These are phyloP conservation scores for Rutstroemia sp. DNA, from an alignment of 2,329 filamentous ascomycete species.

Conservation along the genomic window DNA sequence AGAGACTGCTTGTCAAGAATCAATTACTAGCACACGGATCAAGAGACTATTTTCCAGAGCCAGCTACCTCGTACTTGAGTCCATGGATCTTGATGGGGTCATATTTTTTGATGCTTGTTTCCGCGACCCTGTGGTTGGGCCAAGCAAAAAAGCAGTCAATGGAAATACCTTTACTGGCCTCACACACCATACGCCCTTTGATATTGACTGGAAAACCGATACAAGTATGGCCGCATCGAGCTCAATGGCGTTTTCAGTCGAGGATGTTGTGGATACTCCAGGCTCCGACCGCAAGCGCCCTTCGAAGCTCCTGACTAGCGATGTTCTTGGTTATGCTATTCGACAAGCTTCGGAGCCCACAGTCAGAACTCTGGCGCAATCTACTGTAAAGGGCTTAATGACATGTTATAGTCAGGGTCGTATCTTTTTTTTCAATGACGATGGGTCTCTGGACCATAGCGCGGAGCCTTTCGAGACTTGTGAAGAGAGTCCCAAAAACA, in stretches of 20 bases:
- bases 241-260: background rate
- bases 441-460: slow-evolving; percentile 9
- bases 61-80: slow-evolving; percentile 16
- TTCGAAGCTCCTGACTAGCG: background rate
- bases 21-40: slow-evolving; percentile 4
- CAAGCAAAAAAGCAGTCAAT: background rate
- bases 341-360: background rate
- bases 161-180: background rate
- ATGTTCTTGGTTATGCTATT: slow-evolving; percentile 5
- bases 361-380: slow-evolving; percentile 5
- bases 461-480: background rate
- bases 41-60: slow-evolving; percentile 16
- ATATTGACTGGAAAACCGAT: background rate
- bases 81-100: slow-evolving; percentile 17
- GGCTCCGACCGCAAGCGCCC: background rate
- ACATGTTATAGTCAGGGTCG: slow-evolving; percentile 18
- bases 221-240: background rate
- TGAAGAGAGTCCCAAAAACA: background rate
- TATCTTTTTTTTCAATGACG: slow-evolving; percentile 17
- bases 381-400: slow-evolving; percentile 14
- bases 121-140: slow-evolving; percentile 8
- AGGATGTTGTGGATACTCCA: background rate
- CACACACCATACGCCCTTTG: background rate
- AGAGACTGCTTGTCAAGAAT: background rate
- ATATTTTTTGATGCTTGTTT: slow-evolving; percentile 19